A percentile compares a stretch with the other conserved stretches of the same genome.
These are phyloP conservation scores for Malus domestica DNA, from an alignment of 306 rosid species.

Conservation along the genomic window DNA sequence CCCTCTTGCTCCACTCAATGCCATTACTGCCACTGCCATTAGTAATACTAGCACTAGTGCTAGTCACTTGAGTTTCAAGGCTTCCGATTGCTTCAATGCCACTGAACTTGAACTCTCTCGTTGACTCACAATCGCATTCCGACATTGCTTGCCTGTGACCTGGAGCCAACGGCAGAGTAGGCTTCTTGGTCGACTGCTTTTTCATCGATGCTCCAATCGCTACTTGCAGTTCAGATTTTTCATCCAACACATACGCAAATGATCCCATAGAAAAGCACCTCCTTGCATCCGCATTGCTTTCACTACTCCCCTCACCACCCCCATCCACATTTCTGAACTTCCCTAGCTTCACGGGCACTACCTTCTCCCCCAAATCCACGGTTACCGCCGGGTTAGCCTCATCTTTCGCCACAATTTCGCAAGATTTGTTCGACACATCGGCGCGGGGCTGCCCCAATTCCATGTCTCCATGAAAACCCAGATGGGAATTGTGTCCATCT, in stretches of 20 bases:
- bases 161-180: conserved; percentile 45
- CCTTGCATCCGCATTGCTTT: conserved; percentile 49
- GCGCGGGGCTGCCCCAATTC: conserved; percentile 35
- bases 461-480: conserved; percentile 25
- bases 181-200: conserved; percentile 45
- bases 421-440: conserved; percentile 12
- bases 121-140: conserved; percentile 73
- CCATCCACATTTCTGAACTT: conserved; percentile 68
- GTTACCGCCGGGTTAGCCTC: conserved; percentile 1
- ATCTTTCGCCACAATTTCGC: conserved; percentile 31
- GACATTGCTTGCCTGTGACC: conserved; percentile 76
- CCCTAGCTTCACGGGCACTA: conserved; percentile 75
- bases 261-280: conserved; percentile 98
- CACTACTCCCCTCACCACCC: conserved; percentile 39
- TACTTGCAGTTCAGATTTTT: conserved; percentile 54
- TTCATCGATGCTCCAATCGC: conserved; percentile 58
- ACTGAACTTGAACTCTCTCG: conserved; percentile 62
- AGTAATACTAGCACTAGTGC: background rate
- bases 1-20: conserved; percentile 35
- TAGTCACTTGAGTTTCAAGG: conserved; percentile 11
- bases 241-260: conserved; percentile 83
- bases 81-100: conserved; percentile 26
- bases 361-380: conserved; percentile 38
- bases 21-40: conserved; percentile 14
- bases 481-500: conserved; percentile 38